Percentiles rank a stretch among this genome's conserved stretches.
Evolutionary conservation across 176 grass and related monocot species (phyloP).

Genomic region (Pharus latifolius): DNA sequence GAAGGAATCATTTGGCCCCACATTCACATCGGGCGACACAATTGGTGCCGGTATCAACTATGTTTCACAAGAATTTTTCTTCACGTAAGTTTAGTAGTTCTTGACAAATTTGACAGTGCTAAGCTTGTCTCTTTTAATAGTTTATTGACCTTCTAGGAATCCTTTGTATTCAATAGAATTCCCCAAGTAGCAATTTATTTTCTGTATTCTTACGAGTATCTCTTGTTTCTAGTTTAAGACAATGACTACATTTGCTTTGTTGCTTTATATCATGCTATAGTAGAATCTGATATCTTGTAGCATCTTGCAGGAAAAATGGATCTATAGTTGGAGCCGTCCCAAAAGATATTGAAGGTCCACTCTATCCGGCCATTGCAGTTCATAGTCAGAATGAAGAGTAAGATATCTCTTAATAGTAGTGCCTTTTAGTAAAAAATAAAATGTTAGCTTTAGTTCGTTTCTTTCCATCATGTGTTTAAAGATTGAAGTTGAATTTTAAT

Average conservation of each 20-base stretch:
- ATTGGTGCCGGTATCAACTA: conserved; percentile 93
- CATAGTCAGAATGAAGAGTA: conserved; percentile 94
- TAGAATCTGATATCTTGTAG: not conserved
- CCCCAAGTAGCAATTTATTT: not conserved
- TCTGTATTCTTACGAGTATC: not conserved
- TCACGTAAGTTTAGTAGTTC: conserved; percentile 64
- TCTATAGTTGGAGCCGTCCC: conserved; percentile 50
- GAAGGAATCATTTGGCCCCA: conserved; percentile 80
- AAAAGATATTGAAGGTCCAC: conserved; percentile 67
- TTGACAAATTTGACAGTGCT: not conserved
- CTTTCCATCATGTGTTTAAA: too few species aligned
- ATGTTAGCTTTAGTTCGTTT: not conserved
- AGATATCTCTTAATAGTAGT: conserved; percentile 9
- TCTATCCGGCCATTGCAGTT: conserved; percentile 88
- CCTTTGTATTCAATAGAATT: not conserved
- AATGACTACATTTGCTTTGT: too few species aligned
- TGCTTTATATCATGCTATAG: not conserved
- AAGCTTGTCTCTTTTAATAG: not conserved
- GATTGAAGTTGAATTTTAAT: too few species aligned
- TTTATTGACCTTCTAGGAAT: not conserved
- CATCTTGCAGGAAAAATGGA: conserved; percentile 76
- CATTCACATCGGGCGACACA: conserved; percentile 78
- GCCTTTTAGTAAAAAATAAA: not conserved
- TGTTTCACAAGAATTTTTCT: conserved; percentile 71
- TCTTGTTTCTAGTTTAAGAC: too few species aligned